These are phyloP conservation scores for Heteromeles arbutifolia DNA, from an alignment of 306 rosid species.

Conservation along the genomic window DNA sequence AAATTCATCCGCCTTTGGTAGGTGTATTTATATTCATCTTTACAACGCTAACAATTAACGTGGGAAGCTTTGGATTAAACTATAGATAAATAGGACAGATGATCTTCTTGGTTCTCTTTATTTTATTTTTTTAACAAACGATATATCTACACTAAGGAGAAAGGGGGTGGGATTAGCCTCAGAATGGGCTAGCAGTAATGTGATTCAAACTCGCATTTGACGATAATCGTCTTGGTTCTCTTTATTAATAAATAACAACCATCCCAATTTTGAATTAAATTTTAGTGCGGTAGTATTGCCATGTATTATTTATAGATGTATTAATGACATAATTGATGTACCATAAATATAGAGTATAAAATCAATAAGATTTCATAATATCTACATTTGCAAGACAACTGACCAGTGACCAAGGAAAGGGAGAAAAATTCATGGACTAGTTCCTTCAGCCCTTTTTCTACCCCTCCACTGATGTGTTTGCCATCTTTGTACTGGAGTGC, in stretches of 20 bases:
- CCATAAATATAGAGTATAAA: not conserved
- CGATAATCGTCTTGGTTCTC: not conserved
- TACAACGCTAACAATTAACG: too few species aligned
- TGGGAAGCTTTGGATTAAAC: too few species aligned
- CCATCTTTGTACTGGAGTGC: not conserved
- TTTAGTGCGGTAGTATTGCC: too few species aligned
- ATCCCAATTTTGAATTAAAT: too few species aligned
- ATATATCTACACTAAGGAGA: too few species aligned
- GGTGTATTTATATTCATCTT: too few species aligned
- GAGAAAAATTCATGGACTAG: not conserved
- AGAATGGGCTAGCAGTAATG: too few species aligned
- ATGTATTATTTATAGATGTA: too few species aligned
- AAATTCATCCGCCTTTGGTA: too few species aligned
- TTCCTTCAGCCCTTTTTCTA: not conserved
- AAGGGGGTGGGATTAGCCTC: too few species aligned
- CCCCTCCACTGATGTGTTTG: not conserved
- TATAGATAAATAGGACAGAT: not conserved
- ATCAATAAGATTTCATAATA: too few species aligned
- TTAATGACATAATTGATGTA: not conserved
- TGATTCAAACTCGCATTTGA: fast-evolving
- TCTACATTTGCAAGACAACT: not conserved
- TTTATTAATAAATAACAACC: not conserved
- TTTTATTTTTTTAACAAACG: too few species aligned
- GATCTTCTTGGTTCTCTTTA: not conserved
- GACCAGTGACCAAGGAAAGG: not conserved